Evolutionary conservation across 257 asterid species (phyloP), one percentile per base, ranked within the genome.

Genomic region (Nemophila menziesii): DNA sequence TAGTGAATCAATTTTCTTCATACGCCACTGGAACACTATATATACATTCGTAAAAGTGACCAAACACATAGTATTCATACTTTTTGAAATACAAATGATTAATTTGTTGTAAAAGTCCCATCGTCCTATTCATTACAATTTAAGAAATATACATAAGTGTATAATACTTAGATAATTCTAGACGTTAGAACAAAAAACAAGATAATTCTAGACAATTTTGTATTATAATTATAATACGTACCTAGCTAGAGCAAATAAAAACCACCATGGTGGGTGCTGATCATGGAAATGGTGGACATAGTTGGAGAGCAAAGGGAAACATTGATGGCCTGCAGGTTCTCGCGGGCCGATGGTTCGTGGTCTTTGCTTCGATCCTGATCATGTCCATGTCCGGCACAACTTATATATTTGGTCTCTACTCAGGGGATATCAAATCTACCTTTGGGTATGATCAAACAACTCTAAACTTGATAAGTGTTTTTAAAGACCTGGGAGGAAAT

Each of bases 201-300:
- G n/a, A n/a, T n/a, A n/a, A n/a, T n/a, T n/a, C n/a, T n/a, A n/a
- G n/a, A n/a, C n/a, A n/a, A n/a, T n/a, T n/a, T n/a, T n/a, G n/a
- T n/a, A n/a, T n/a, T n/a, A n/a, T n/a, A n/a, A n/a, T n/a, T n/a
- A n/a, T n/a, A n/a, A n/a, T n/a, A n/a, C n/a, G n/a, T 7, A 29
- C 7, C 36, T 10, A 26, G 10, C 33, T 7, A 29, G 36, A 29
- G 36, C 8, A 29, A 7, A 29, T 2, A 2, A 7, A 5, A 29
- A 2, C 8, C 8, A 29, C 9, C 22, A 51, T 56, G 56, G 48
- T 16, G 44, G 60, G 16, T 15, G 58, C 26, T 4, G 56, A 54
- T 33, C 22, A 39, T 19, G 55, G 33, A 29, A 21, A 13, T 7
- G 36, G 47, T 39, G 36, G 24, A 29, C 41, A 46, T 8, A 48